Conservation (phyloP, 257 asterid genomes). For the Linaria vulgaris region DNA sequence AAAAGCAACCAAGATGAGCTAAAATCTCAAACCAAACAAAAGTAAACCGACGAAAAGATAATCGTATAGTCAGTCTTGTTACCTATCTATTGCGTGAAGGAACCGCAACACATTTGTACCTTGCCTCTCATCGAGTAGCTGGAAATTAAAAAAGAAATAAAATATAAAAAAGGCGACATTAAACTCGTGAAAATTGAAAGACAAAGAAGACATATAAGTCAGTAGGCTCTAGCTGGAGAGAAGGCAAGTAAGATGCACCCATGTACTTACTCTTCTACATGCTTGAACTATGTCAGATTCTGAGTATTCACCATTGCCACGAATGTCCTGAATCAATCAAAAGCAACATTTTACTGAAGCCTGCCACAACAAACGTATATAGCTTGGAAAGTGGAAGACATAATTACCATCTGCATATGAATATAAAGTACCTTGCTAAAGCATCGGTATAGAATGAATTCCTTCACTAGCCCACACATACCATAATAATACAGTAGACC, state of each 20-base stretch:
- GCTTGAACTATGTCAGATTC: constrained; percentile 94
- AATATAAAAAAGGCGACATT: too few species aligned
- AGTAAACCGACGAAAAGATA: not conserved
- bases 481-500: constrained; percentile 78
- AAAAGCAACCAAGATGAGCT: constrained; percentile 19
- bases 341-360: constrained; percentile 13
- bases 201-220: constrained; percentile 7
- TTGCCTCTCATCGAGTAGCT: constrained; percentile 93
- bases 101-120: constrained; percentile 70
- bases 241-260: constrained; percentile 17
- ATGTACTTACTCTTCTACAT: constrained; percentile 78
- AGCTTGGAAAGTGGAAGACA: too few species aligned
- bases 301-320: constrained; percentile 62
- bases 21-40: constrained; percentile 2
- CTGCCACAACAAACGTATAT: too few species aligned
- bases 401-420: too few species aligned
- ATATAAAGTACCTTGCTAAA: constrained; percentile 66
- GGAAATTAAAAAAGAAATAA: constrained; percentile 25
- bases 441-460: constrained; percentile 65
- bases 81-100: constrained; percentile 80
- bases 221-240: not conserved
- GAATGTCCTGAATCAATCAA: constrained; percentile 62
- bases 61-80: constrained; percentile 17
- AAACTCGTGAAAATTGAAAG: not conserved
- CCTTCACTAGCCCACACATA: constrained; percentile 71